Base-by-base conservation (phyloP, 768 basidiomycete species). In the Stropharia rugosoannulata region DNA sequence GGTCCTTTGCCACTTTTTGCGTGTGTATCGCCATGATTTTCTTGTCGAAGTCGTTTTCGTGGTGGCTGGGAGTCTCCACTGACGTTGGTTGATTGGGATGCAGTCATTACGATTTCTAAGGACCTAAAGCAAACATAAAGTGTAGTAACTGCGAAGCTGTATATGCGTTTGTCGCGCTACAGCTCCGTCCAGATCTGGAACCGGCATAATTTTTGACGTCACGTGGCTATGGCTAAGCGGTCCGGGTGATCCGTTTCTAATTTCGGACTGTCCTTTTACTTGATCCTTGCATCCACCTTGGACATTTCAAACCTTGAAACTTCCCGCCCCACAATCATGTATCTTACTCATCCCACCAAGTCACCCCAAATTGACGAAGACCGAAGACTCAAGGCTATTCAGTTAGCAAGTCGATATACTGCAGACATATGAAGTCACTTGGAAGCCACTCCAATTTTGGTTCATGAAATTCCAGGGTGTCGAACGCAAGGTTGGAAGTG, bases 1-100 rank as follows among this genome's bases (percentile, higher is more conserved):
- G 75, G 75, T 62, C 76, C 75, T 50, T 70, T 73, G 25, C 56
- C 59, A 36, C 46, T 56, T 54, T 58, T 63, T 40, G 51, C 42
- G 37, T 60, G 61, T 44, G 63, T 55, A 39, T 51, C 59, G 35
- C 60, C 56, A 25, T 63, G 51, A 22, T 55, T 55, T 41, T 73
- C 72, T 60, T 77, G 75, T 35, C 81, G 74, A 15, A 74, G 71
- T 29, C 77, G 75, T 69, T 85, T 85, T 57, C 80, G 74, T 27
- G 81, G 82, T n/a, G 80, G 81, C 18, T 54, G 52, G 11, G 59
- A 49, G 18, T n/a, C 43, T 11, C 37, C 13, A 38, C 67, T 65
- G 29, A 62, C 58, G 18, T 54, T 59, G 59, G 62, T 64, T 53
- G 62, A 15, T 19, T 42, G 40, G 5, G 37, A 47, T 16, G 58